Evolutionary conservation across 2,329 filamentous ascomycete species (phyloP), one percentile per base, ranked within the genome.

Genomic region (Colletotrichum orbiculare): DNA sequence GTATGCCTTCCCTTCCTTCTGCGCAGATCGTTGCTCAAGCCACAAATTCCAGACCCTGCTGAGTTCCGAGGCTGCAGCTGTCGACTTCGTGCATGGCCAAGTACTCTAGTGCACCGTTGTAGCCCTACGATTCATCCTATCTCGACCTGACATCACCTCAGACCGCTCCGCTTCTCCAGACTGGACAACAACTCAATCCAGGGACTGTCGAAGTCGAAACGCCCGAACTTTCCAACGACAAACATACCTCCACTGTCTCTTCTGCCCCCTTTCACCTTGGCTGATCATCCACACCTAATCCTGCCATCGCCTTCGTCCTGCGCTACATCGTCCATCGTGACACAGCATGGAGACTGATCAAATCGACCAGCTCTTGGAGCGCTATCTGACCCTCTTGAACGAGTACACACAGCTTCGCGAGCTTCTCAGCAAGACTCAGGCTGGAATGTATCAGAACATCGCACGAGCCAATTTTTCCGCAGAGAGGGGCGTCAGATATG

Each of bases 391-490:
- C 58, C 82, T 91, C 2, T 78, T 94, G 1, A 84, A 94, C 74
- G 80, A 88, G 71, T 94, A 94, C 79, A 86, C 87, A 11, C 75
- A 76, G 17, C 83, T 91, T 3, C 86, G 87, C 64, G 73, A 79
- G 34, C 74, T 83, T 47, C 82, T 94, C 42, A 80, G 81, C 47
- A 72, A 74, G 11, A 77, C 86, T 17, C 85, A 92, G 68, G 78
- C 83, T 17, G 78, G 78, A 55, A 83, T 91, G 68, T 86, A 82
- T 72, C 83, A 85, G 60, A 78, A 81, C 68, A 81, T 94, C 45
- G 89, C 91, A n/a, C 86, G 91, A 62, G 91, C 92, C 67, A 93
- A 94, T 77, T 94, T 92, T 76, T 81, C 86, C 35, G 87, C 86
- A n/a, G 82, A 87, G 72, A 81, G 86, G 11, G 85, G 89, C 38